Conservation (phyloP, 176 grass and related monocot genomes). For the Rhynchospora breviuscula region DNA sequence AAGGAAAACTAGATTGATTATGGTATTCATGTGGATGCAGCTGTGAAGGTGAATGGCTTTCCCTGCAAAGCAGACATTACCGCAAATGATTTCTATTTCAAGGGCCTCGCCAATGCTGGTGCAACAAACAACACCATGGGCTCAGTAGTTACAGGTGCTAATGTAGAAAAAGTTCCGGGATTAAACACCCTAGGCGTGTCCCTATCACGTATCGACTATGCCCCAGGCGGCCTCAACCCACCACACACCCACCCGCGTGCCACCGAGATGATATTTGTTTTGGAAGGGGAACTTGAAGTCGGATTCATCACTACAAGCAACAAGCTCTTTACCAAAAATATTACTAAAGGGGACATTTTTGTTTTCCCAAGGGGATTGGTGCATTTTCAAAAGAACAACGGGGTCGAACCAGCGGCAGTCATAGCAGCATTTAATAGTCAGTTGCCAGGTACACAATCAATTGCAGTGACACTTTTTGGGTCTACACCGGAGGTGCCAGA, state of each 20-base stretch:
- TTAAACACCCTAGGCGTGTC: constrained; percentile 23
- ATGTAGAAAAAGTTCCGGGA: constrained; percentile 17
- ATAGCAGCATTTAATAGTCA: constrained; percentile 27
- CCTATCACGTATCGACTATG: constrained; percentile 18
- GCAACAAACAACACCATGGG: constrained; percentile 19
- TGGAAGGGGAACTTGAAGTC: constrained; percentile 14
- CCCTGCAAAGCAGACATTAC: constrained; percentile 16
- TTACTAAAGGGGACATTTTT: constrained; percentile 20
- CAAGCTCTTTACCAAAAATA: constrained; percentile 22
- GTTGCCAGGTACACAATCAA: constrained; percentile 17
- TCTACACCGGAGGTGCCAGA: constrained; percentile 15
- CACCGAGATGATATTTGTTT: constrained; percentile 21
- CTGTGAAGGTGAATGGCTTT: constrained; percentile 15
- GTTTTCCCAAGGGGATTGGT: constrained; percentile 21
- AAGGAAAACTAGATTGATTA: neutral
- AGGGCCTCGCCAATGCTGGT: constrained; percentile 17
- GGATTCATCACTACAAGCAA: constrained; percentile 28
- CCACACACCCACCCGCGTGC: constrained; percentile 17
- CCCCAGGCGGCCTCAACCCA: neutral
- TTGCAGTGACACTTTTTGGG: constrained; percentile 11
- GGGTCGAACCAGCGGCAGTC: neutral
- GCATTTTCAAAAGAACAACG: constrained; percentile 29
- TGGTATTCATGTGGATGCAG: neutral
- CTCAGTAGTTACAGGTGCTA: constrained; percentile 9
- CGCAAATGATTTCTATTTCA: constrained; percentile 23